Conservation (phyloP, 2,329 filamentous ascomycete genomes). For the Exophiala calicioides region DNA sequence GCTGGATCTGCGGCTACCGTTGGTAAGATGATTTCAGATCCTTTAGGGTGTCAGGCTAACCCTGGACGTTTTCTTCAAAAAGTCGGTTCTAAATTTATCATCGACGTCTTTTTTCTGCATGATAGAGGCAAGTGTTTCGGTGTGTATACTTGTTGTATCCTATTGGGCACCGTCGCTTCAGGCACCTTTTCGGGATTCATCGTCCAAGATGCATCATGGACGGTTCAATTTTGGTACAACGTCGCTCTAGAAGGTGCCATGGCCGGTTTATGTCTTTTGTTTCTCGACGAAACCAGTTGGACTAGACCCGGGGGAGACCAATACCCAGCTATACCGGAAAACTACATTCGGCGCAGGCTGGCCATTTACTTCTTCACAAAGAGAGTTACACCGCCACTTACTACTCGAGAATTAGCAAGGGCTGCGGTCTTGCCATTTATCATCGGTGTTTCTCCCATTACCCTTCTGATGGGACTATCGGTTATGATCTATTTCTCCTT, state of each 20-base stretch:
- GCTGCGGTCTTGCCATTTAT: too few relatives aligned
- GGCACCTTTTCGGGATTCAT: slow-evolving; percentile 27
- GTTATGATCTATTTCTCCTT: slow-evolving; percentile 13
- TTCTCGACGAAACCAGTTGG: slow-evolving; percentile 26
- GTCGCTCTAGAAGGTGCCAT: slow-evolving; percentile 15
- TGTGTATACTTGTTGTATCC: slow-evolving; percentile 15
- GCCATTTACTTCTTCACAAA: slow-evolving; percentile 24
- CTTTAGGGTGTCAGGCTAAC: too few relatives aligned
- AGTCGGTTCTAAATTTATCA: slow-evolving; percentile 16
- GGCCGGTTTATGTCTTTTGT: slow-evolving; percentile 18
- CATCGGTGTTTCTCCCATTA: too few relatives aligned
- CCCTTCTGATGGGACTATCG: too few relatives aligned
- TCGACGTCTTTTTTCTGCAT: slow-evolving; percentile 33
- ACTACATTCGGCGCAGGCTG: slow-evolving; percentile 4
- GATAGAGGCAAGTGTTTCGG: slow-evolving; percentile 32
- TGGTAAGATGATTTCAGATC: too few relatives aligned
- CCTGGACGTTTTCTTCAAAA: too few relatives aligned
- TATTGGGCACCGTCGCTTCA: slow-evolving; percentile 17
- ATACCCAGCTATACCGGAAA: slow-evolving; percentile 10
- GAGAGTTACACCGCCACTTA: neutral
- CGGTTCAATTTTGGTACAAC: slow-evolving; percentile 28
- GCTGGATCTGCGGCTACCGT: neutral
- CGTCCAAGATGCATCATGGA: slow-evolving; percentile 17
- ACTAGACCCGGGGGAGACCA: neutral
- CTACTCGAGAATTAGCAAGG: too few relatives aligned